Evolutionary conservation across 1,139 yeast genomes (phyloP).

Genomic region (Geotrichum macrosporum): DNA sequence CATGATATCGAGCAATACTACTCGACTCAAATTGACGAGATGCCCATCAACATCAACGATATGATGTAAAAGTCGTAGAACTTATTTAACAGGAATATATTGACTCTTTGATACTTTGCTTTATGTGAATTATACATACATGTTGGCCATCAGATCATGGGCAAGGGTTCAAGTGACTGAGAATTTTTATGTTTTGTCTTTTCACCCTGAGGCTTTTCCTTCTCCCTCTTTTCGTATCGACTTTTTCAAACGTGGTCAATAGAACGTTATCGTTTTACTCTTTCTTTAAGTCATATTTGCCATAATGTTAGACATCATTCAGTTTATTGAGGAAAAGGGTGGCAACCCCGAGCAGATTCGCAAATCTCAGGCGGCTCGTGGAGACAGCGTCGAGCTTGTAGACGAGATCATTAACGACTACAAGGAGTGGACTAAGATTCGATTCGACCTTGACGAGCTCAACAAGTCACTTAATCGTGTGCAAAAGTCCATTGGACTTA

Average conservation of each 20-base stretch:
- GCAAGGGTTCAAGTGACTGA: constrained; percentile 7
- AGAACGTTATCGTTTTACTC: not conserved
- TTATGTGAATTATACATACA: not conserved
- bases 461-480: constrained; percentile 82
- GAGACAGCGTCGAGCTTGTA: constrained; percentile 87
- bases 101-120: not conserved
- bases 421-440: constrained; percentile 86
- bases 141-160: not conserved
- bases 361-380: constrained; percentile 88
- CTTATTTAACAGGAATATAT: not conserved
- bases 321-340: constrained; percentile 92
- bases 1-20: constrained; percentile 98
- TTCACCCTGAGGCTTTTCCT: constrained; percentile 1
- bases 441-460: constrained; percentile 85
- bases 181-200: not conserved
- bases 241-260: not conserved
- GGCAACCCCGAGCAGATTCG: constrained; percentile 89
- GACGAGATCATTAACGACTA: constrained; percentile 91
- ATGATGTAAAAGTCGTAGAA: constrained; percentile 43
- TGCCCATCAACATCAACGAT: constrained; percentile 91
- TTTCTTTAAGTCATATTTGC: not conserved
- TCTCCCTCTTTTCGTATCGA: constrained; percentile 2
- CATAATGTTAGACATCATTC: constrained; percentile 81
- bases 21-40: constrained; percentile 96
- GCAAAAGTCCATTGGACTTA: constrained; percentile 88